Conservation (phyloP, 2,329 filamentous ascomycete genomes). For the Zelopaecilomyces penicillatus region DNA sequence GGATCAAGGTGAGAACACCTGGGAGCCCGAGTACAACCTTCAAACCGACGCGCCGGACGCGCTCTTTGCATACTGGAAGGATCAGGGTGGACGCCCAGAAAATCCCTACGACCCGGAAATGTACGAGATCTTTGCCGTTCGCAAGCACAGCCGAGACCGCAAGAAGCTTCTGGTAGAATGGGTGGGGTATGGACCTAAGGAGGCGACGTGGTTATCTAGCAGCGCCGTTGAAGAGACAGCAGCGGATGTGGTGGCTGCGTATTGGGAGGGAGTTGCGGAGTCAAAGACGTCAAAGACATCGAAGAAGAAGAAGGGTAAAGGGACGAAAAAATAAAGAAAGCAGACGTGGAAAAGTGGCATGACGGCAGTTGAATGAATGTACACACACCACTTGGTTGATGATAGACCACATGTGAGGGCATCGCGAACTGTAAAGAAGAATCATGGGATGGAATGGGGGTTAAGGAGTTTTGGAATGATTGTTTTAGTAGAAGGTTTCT, state of each 20-base stretch:
- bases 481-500: too few species aligned
- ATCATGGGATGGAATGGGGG: too few species aligned
- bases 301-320: neutral
- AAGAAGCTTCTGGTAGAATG: constrained; percentile 26
- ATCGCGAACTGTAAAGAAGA: too few species aligned
- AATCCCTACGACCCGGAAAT: constrained; percentile 23
- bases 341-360: neutral
- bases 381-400: too few species aligned
- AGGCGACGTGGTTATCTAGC: constrained; percentile 23
- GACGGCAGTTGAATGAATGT: neutral
- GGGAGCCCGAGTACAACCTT: constrained; percentile 25
- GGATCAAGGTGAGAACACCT: constrained; percentile 21
- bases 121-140: constrained; percentile 25
- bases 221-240: constrained; percentile 19
- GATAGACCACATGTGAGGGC: too few species aligned
- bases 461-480: too few species aligned
- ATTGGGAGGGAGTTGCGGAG: constrained; percentile 12
- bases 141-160: constrained; percentile 20
- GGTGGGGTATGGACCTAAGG: constrained; percentile 23
- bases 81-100: constrained; percentile 21
- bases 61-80: constrained; percentile 26
- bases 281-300: neutral
- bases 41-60: constrained; percentile 23
- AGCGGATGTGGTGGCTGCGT: constrained; percentile 18
- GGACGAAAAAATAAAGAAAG: neutral